phyloP scores from a whole-genome alignment of 108 stramenopile species.

The Pelagomonas calceolata region DNA sequence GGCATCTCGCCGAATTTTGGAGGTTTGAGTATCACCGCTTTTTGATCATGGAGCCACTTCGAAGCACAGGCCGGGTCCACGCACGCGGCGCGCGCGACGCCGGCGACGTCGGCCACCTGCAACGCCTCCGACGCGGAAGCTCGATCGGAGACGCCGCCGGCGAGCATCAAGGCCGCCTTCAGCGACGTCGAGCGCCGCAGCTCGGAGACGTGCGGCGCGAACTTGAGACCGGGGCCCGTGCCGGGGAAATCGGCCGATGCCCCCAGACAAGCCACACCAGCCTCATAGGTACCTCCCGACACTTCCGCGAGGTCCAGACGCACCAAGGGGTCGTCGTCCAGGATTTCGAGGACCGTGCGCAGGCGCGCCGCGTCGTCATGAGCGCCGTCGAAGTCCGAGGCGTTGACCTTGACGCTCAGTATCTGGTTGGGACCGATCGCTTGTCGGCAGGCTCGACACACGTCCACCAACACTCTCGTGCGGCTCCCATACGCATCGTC shows the following conservation, averaged over 20 bases:
- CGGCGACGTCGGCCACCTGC: background rate
- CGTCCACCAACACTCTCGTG: background rate
- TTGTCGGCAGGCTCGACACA: background rate
- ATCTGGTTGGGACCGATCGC: background rate
- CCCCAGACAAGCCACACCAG: background rate
- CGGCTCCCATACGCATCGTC: constrained; percentile 44
- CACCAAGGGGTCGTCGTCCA: no score
- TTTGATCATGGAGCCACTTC: background rate
- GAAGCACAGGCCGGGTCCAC: background rate
- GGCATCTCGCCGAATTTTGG: no score
- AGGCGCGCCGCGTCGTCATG: no score
- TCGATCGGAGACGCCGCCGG: background rate
- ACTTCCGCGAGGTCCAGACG: background rate
- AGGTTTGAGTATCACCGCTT: no score
- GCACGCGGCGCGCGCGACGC: background rate
- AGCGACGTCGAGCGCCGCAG: no score
- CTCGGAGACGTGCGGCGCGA: no score
- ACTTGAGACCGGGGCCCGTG: no score
- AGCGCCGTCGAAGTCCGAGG: background rate
- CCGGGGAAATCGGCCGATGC: background rate
- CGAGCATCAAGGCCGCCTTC: background rate
- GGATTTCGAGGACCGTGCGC: no score
- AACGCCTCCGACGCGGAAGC: background rate
- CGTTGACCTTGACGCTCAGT: background rate
- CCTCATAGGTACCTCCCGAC: background rate